A percentile compares a stretch with the other conserved stretches of the same genome.
These are phyloP conservation scores for Metschnikowia similis DNA, from an alignment of 805 yeast species.

Conservation along the genomic window DNA sequence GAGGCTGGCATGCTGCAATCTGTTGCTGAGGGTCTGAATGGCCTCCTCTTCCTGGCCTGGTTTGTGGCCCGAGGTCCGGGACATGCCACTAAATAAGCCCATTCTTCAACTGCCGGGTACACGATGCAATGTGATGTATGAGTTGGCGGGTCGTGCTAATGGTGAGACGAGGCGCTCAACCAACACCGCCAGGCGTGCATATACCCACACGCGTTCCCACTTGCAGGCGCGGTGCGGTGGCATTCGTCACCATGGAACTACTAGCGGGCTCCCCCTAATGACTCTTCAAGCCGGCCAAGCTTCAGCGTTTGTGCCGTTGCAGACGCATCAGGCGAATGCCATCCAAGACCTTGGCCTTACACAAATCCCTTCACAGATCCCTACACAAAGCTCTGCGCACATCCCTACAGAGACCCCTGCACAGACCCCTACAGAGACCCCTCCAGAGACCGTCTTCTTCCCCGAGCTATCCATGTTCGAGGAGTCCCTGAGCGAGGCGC, in stretches of 20 bases:
- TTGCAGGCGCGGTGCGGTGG: not conserved
- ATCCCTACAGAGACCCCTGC: not conserved
- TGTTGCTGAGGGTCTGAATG: conserved; percentile 82
- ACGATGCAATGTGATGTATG: not conserved
- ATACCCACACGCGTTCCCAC: not conserved
- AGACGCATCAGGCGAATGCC: too few species aligned
- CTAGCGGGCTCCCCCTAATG: too few species aligned
- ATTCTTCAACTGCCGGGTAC: conserved; percentile 1
- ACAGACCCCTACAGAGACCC: not conserved
- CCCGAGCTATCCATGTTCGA: conserved; percentile 23
- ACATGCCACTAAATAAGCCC: conserved; percentile 38
- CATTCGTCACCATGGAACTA: too few species aligned
- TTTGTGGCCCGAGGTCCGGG: conserved; percentile 29
- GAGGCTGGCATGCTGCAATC: conserved; percentile 76
- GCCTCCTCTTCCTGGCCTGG: conserved; percentile 67
- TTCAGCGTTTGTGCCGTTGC: too few species aligned
- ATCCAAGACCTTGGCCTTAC: too few species aligned
- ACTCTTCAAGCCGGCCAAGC: too few species aligned
- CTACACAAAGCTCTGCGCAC: too few species aligned
- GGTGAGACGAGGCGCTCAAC: not conserved
- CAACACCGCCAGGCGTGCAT: not conserved
- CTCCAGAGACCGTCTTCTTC: conserved; percentile 13
- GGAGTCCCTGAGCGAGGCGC: conserved; percentile 7
- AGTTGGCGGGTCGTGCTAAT: not conserved
- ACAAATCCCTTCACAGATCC: too few species aligned